phyloP scores from a whole-genome alignment of 2,329 filamentous ascomycete species.

The Dendrostoma leiphaemia region DNA sequence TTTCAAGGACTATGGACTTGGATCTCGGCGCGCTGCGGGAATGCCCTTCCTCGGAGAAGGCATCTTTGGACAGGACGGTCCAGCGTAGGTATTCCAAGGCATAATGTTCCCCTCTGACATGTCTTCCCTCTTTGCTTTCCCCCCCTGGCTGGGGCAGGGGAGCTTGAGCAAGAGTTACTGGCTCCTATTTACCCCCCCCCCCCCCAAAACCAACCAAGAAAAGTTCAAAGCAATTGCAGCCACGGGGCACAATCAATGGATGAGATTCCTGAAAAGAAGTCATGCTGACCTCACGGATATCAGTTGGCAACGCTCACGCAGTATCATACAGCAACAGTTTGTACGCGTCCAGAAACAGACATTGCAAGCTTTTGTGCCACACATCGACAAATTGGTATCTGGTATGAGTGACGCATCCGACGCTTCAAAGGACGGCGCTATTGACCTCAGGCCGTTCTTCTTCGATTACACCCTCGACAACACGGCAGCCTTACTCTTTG shows the following conservation, averaged over 20 bases:
- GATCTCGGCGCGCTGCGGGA: constrained; percentile 22
- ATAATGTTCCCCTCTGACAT: not conserved
- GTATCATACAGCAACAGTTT: constrained; percentile 27
- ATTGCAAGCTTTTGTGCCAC: not conserved
- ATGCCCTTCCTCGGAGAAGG: constrained; percentile 32
- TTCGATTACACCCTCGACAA: constrained; percentile 24
- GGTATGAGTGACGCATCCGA: not conserved
- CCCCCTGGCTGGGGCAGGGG: no score
- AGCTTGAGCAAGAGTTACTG: no score
- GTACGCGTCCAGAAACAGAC: constrained; percentile 18
- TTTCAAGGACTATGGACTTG: constrained; percentile 29
- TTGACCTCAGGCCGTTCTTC: constrained; percentile 25
- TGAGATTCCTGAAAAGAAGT: not conserved
- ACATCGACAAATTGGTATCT: not conserved
- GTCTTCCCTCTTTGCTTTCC: no score
- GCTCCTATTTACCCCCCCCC: no score
- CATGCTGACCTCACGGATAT: not conserved
- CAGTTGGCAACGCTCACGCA: constrained; percentile 31
- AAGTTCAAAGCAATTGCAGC: no score
- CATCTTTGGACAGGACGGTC: constrained; percentile 34
- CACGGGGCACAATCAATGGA: no score
- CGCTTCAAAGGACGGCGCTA: not conserved
- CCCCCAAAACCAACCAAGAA: no score
- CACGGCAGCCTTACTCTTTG: constrained; percentile 24
- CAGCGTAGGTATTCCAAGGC: constrained; percentile 1